Conservation (phyloP, 805 yeast genomes). For the Suhomyces emberorum region DNA sequence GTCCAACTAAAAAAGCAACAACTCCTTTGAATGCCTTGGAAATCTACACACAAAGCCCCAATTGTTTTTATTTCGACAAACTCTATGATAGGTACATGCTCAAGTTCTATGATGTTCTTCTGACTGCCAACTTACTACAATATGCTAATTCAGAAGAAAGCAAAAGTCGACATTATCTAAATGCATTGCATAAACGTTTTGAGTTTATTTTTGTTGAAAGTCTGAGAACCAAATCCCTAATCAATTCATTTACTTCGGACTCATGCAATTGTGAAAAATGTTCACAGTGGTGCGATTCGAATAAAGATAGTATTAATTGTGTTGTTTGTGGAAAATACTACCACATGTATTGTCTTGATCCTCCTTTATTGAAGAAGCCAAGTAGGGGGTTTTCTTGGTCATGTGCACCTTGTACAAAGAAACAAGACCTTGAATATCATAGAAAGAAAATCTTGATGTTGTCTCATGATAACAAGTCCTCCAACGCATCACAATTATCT, state of each 20-base stretch:
- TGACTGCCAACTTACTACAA: constrained; percentile 51
- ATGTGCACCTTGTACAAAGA: constrained; percentile 74
- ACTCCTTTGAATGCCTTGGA: constrained; percentile 35
- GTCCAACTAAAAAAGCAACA: constrained; percentile 7
- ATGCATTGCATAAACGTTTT: constrained; percentile 63
- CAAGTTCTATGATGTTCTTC: constrained; percentile 71
- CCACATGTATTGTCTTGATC: constrained; percentile 83
- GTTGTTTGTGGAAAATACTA: constrained; percentile 68
- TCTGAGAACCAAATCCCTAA: constrained; percentile 59
- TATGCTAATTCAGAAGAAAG: constrained; percentile 33
- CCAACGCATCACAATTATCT: constrained; percentile 35
- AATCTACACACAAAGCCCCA: constrained; percentile 54
- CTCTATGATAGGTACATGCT: constrained; percentile 84
- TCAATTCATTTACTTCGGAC: constrained; percentile 57
- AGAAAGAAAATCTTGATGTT: constrained; percentile 39
- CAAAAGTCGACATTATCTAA: constrained; percentile 57
- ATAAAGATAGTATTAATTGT: constrained; percentile 69
- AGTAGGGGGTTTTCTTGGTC: constrained; percentile 89
- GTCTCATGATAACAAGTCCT: constrained; percentile 39
- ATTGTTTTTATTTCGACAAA: constrained; percentile 79
- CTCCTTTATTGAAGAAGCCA: constrained; percentile 77
- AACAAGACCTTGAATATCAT: constrained; percentile 45
- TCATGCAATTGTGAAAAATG: constrained; percentile 64
- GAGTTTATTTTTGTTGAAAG: constrained; percentile 73
- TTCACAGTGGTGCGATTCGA: constrained; percentile 76